Evolutionary conservation across 306 rosid species (phyloP), one percentile per base, ranked within the genome.

Genomic region (Hippophae gyantsensis): DNA sequence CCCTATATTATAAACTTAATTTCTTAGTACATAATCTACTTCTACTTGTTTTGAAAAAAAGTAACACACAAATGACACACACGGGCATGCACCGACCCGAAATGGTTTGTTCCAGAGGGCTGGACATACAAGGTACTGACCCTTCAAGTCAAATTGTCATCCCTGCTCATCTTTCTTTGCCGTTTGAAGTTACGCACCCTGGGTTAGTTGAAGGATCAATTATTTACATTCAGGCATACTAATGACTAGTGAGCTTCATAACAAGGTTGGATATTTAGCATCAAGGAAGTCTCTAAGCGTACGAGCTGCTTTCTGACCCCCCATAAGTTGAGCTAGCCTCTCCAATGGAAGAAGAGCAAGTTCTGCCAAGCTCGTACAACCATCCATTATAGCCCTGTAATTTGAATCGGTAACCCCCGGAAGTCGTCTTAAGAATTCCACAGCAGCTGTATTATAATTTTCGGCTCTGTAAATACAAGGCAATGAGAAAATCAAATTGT

Each of bases 261-360:
- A 73, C 74, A 87, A 72, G 56, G 96, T 87, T 47, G 98, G 98
- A 79, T 92, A 87, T 73, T 92, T 92, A 10, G 98, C 98, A 78
- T 92, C 98, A 11, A 92, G 85, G 76, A 87, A 92, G 3, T 92
- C 96, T 72, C 95, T 76, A 6, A 92, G 95, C 57, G 82, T 92
- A 46, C 89, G 82, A 79, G 98, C 98, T 43, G 95, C 89, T 75
- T 92, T 89, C 63, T 78, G 95, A 59, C 98, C 89, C 52, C 98
- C 98, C 95, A 87, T 81, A 55, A 87, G 54, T 57, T 83, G 86
- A 0, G 89, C 83, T 26, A 92, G 83, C 70, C 82, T 81, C 78
- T 87, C 93, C 50, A 74, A 60, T 0, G 98, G 89, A 79, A 85
- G 82, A 74, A 87, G 88, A 44, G 93, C 86, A 41, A 92, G 96